phyloP scores from a whole-genome alignment of 202 grass and related monocot species.

The Digitaria exilis region DNA sequence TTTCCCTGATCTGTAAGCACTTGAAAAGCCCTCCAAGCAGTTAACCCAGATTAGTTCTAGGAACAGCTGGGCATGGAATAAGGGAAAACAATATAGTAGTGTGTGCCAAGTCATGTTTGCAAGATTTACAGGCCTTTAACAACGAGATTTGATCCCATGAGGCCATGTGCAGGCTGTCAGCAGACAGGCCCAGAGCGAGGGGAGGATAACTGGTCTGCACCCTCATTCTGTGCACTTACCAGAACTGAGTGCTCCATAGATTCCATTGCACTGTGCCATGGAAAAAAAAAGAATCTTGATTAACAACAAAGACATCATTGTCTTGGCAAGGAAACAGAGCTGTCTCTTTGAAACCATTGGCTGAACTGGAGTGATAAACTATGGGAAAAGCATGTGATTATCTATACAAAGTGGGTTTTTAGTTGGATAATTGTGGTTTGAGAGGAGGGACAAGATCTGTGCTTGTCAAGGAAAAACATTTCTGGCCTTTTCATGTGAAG shows the following conservation, averaged over 20 bases:
- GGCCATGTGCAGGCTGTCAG: slow-evolving; percentile 45
- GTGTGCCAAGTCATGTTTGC: slow-evolving; percentile 46
- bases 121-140: slow-evolving; percentile 54
- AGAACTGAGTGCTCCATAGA: slow-evolving; percentile 29
- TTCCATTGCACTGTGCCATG: slow-evolving; percentile 31
- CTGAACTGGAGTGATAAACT: slow-evolving; percentile 22
- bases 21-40: slow-evolving; percentile 17
- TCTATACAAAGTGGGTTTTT: slow-evolving; percentile 17
- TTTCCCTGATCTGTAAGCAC: slow-evolving; percentile 26
- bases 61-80: slow-evolving; percentile 25
- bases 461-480: slow-evolving; percentile 36
- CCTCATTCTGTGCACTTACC: slow-evolving; percentile 38
- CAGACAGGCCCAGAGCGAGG: neutral
- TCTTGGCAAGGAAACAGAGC: slow-evolving; percentile 37
- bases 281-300: neutral
- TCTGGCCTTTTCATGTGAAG: slow-evolving; percentile 39
- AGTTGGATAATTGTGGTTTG: slow-evolving; percentile 10
- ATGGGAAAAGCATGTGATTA: slow-evolving; percentile 18
- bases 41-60: slow-evolving; percentile 27
- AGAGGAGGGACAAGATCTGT: slow-evolving; percentile 36
- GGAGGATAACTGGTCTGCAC: slow-evolving; percentile 39
- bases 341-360: slow-evolving; percentile 26
- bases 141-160: slow-evolving; percentile 47
- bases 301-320: slow-evolving; percentile 16
- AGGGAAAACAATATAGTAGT: slow-evolving; percentile 25